A percentile compares a stretch with the other conserved stretches of the same genome.
Evolutionary conservation across 225 moss, liverwort and hornwort species (phyloP).

Genomic region (Bryum argenteum): DNA sequence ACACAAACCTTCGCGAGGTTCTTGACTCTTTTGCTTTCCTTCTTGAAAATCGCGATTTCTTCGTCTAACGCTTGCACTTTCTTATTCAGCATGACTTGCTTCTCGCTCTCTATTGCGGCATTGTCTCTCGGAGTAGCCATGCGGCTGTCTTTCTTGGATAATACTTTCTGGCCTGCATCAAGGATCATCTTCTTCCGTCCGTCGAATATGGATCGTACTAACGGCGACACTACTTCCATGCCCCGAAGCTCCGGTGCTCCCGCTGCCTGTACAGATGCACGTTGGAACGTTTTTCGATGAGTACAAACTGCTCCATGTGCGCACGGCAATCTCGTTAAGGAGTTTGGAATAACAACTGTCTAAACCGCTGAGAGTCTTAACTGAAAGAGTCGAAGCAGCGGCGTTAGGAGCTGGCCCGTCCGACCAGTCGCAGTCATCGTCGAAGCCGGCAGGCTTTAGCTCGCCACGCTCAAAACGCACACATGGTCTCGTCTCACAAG

Average conservation of each 20-base stretch:
- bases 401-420: slow-evolving; percentile 22
- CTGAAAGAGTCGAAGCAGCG: slow-evolving; percentile 33
- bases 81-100: slow-evolving; percentile 25
- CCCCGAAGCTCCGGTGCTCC: slow-evolving; percentile 18
- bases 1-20: slow-evolving; percentile 42
- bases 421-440: slow-evolving; percentile 50
- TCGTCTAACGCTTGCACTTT: slow-evolving; percentile 54
- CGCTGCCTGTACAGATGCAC: slow-evolving; percentile 34
- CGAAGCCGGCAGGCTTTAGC: slow-evolving; percentile 38
- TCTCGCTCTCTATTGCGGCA: slow-evolving; percentile 31
- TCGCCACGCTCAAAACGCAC: slow-evolving; percentile 15
- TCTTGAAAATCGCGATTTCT: slow-evolving; percentile 54
- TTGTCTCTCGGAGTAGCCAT: slow-evolving; percentile 17
- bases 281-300: slow-evolving; percentile 12
- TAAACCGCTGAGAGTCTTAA: slow-evolving; percentile 37
- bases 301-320: slow-evolving; percentile 10
- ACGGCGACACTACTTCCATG: slow-evolving; percentile 44
- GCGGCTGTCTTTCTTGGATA: slow-evolving; percentile 22
- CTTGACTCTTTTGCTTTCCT: slow-evolving; percentile 49
- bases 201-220: slow-evolving; percentile 56
- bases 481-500: slow-evolving; percentile 18
- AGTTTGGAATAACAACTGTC: slow-evolving; percentile 34
- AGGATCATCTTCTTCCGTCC: slow-evolving; percentile 39
- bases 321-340: neutral
- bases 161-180: slow-evolving; percentile 28